Base-by-base conservation (phyloP, 768 basidiomycete genomes). In the Lactarius quietus region DNA sequence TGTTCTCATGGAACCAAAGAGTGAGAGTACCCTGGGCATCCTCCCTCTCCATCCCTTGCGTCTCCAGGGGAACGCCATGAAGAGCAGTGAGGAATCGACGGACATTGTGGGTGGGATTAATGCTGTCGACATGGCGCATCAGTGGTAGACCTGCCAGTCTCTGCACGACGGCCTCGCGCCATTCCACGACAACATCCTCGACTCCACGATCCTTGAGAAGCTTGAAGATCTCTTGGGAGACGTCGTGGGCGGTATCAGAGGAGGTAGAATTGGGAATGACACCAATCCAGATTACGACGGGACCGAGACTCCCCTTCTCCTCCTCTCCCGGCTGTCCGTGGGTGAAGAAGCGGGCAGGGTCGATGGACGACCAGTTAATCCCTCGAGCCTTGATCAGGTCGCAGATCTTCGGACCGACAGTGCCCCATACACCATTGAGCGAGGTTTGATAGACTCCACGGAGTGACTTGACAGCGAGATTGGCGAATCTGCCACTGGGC, bases 151-250 rank as follows among this genome's bases (percentile, higher is more conserved):
- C n/a, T n/a, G n/a, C n/a, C 35, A 65, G 33, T 45, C n/a, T 68
- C 63, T 61, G 48, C 28, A 26, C 2, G 45, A 57, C 54, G 0
- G 38, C 63, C 60, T 65, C 67, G 5, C 29, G 17, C 67, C 64
- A 65, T 59, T 68, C 67, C 10, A 68, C 57, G 0, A 65, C 64
- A 4, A 10, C 60, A n/a, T 18, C 67, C 28, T 68, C 41, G 14
- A 62, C 51, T 48, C 57, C 60, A 23, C 62, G 28, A 15, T 33
- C 26, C 52, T 0, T 1, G 2, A 68, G 64, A 33, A 68, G 55
- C 0, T 38, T 1, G 17, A 68, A 60, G 41, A 68, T 65, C 31
- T 62, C 39, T 15, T 41, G 60, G 29, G 64, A 65, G 26, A 54
- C 60, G 0, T 61, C 57, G 41, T 59, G 59, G 33, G 67, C 63